Percentiles rank a stretch among this genome's conserved stretches.
Conservation (phyloP, 805 yeast species). For the Lachancea lanzarotensis region DNA sequence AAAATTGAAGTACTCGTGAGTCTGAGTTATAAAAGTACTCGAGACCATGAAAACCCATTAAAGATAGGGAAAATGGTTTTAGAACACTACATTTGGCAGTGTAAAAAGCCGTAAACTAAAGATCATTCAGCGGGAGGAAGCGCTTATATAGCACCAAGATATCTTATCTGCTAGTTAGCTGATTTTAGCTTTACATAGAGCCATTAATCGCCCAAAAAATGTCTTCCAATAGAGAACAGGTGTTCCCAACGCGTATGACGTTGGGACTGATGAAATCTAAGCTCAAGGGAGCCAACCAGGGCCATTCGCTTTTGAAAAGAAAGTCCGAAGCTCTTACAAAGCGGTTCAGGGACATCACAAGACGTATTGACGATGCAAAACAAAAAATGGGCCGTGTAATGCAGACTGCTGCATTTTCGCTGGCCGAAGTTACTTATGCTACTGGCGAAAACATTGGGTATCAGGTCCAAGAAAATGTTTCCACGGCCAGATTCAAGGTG, state of each 20-base stretch:
- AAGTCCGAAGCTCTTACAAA: conserved; percentile 96
- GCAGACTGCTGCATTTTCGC: conserved; percentile 96
- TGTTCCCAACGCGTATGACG: conserved; percentile 97
- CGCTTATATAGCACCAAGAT: too few relatives aligned
- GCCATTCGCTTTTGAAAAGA: conserved; percentile 87
- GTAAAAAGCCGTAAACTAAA: background rate
- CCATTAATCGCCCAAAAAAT: conserved; percentile 5
- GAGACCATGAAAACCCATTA: background rate
- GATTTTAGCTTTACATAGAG: too few relatives aligned
- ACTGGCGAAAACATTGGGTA: conserved; percentile 94
- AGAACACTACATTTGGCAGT: too few relatives aligned
- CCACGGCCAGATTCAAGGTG: conserved; percentile 83
- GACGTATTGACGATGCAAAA: conserved; percentile 88
- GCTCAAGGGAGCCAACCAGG: conserved; percentile 95
- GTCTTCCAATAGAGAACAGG: conserved; percentile 68
- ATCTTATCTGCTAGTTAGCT: too few relatives aligned
- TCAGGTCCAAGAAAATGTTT: conserved; percentile 92
- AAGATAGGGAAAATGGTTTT: background rate
- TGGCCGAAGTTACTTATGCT: conserved; percentile 96
- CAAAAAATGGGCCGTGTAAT: conserved; percentile 96
- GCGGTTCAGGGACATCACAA: conserved; percentile 92
- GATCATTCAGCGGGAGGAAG: background rate
- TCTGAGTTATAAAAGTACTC: background rate
- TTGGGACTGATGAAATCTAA: conserved; percentile 90
- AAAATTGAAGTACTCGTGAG: background rate